Conservation (phyloP, 2,329 filamentous ascomycete species). For the Lomentospora prolificans region DNA sequence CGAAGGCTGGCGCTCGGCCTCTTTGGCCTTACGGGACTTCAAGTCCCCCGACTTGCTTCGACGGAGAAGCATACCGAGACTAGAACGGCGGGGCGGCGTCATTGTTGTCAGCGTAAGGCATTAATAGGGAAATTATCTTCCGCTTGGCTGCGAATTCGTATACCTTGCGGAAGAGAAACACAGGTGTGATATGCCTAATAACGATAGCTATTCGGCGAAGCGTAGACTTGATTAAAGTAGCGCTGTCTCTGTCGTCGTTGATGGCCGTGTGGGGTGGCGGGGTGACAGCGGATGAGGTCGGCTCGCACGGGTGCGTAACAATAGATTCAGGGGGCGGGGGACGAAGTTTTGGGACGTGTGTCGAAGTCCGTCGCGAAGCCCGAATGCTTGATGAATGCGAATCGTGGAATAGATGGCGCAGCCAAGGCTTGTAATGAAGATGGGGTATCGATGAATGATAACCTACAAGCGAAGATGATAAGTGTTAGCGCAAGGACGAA, state of each 20-base stretch:
- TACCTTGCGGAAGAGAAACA: constrained; percentile 2
- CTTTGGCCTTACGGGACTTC: constrained; percentile 51
- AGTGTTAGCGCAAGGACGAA: background rate
- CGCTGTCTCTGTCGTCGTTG: background rate
- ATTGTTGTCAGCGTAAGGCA: constrained; percentile 15
- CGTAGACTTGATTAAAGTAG: background rate
- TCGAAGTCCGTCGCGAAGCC: background rate
- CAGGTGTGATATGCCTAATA: background rate
- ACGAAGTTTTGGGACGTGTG: background rate
- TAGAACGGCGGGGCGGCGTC: constrained; percentile 30
- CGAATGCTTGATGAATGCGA: background rate
- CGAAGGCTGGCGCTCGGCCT: constrained; percentile 37
- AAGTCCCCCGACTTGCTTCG: constrained; percentile 60
- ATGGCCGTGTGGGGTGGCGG: background rate
- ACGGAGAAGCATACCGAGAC: constrained; percentile 52
- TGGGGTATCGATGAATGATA: constrained; percentile 3
- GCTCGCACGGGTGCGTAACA: background rate
- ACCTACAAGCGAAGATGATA: background rate
- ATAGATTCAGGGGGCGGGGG: background rate
- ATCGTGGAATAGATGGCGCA: constrained; percentile 1
- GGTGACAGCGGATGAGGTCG: background rate
- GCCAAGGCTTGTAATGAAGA: background rate
- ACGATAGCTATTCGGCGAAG: background rate
- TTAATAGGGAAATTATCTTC: background rate
- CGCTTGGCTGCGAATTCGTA: constrained; percentile 4